A percentile compares a stretch with the other conserved stretches of the same genome.
These are phyloP conservation scores for Colletotrichum nymphaeae DNA, from an alignment of 2,329 filamentous ascomycete genomes.

Conservation along the genomic window DNA sequence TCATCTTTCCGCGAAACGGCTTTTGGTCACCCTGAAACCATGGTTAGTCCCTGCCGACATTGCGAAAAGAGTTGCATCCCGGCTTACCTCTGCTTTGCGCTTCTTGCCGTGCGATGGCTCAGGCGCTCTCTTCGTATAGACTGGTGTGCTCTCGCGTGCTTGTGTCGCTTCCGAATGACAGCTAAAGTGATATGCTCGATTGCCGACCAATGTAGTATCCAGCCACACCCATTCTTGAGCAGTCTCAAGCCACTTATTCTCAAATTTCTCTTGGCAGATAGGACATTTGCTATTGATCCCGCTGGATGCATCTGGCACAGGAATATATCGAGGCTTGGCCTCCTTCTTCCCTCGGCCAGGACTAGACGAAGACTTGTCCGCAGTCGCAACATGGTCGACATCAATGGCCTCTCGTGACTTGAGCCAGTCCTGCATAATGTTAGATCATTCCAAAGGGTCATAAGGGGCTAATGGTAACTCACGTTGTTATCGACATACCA, in stretches of 20 bases:
- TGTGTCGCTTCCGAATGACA: slow-evolving; percentile 87
- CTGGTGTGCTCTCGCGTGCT: slow-evolving; percentile 63
- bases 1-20: slow-evolving; percentile 43
- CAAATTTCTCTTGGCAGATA: slow-evolving; percentile 95
- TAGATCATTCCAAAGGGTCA: slow-evolving; percentile 36
- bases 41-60: slow-evolving; percentile 37
- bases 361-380: slow-evolving; percentile 28
- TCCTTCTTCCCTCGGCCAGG: slow-evolving; percentile 46
- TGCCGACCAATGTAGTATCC: slow-evolving; percentile 83
- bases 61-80: not conserved
- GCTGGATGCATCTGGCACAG: slow-evolving; percentile 82
- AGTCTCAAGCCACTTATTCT: slow-evolving; percentile 91
- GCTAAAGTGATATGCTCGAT: slow-evolving; percentile 87
- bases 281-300: slow-evolving; percentile 84
- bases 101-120: slow-evolving; percentile 75
- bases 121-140: slow-evolving; percentile 62
- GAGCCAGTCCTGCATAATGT: slow-evolving; percentile 29
- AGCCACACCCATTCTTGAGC: slow-evolving; percentile 98
- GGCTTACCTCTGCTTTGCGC: slow-evolving; percentile 76
- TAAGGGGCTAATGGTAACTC: slow-evolving; percentile 49
- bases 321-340: slow-evolving; percentile 75
- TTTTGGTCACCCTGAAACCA: slow-evolving; percentile 46
- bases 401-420: slow-evolving; percentile 48
- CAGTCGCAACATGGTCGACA: slow-evolving; percentile 23
- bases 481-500: slow-evolving; percentile 94